A percentile compares a stretch with the other conserved stretches of the same genome.
These are phyloP conservation scores for Diplocarpon mali DNA, from an alignment of 2,329 filamentous ascomycete species.

Conservation along the genomic window DNA sequence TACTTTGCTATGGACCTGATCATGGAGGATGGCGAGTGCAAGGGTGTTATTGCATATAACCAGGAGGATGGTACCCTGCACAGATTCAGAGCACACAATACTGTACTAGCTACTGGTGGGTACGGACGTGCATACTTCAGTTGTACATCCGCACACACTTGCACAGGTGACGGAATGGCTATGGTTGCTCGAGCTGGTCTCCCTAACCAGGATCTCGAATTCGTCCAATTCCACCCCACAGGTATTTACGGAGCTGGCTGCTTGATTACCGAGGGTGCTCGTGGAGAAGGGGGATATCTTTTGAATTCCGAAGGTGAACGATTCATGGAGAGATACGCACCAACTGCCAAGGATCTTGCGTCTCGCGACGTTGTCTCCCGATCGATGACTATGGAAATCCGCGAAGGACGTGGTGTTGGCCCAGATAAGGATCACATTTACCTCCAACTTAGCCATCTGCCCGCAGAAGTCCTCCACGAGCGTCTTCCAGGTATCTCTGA, in stretches of 20 bases:
- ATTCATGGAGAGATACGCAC: conserved; percentile 98
- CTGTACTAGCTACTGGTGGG: conserved; percentile 89
- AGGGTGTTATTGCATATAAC: conserved; percentile 94
- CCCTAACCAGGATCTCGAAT: conserved; percentile 97
- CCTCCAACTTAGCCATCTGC: conserved; percentile 93
- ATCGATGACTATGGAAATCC: conserved; percentile 97
- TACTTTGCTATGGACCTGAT: conserved; percentile 95
- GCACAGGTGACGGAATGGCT: conserved; percentile 97
- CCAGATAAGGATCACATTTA: conserved; percentile 98
- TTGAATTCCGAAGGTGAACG: conserved; percentile 96
- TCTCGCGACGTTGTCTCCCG: conserved; percentile 93
- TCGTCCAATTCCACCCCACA: conserved; percentile 98
- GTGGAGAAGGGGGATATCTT: conserved; percentile 96
- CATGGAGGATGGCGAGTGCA: conserved; percentile 95
- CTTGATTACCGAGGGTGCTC: conserved; percentile 93
- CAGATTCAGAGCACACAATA: conserved; percentile 93
- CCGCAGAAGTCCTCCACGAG: conserved; percentile 84
- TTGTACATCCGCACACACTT: conserved; percentile 96
- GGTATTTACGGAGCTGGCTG: conserved; percentile 98
- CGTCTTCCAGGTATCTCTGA: conserved; percentile 97
- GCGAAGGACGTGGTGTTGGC: conserved; percentile 92
- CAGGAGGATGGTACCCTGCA: conserved; percentile 97
- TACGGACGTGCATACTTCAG: conserved; percentile 98
- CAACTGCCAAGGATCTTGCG: conserved; percentile 94
- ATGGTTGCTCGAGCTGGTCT: conserved; percentile 98